phyloP scores from a whole-genome alignment of 345 rosid species.

The Erucastrum elatum region DNA sequence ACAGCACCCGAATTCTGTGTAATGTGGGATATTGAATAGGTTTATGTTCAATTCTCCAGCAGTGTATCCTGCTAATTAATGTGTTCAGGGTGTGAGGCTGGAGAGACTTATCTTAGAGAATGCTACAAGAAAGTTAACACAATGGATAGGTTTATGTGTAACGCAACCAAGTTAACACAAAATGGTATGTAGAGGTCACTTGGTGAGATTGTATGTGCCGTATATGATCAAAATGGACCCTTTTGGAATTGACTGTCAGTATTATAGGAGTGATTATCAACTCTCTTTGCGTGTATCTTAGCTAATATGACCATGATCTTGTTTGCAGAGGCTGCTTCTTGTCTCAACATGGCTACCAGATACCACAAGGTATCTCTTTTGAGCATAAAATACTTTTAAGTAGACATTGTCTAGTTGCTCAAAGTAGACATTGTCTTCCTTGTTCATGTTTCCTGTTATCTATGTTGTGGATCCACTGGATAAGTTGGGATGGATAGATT shows the following conservation, averaged over 20 bases:
- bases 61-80: neutral
- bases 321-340: conserved; percentile 81
- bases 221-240: neutral
- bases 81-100: conserved; percentile 76
- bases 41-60: neutral
- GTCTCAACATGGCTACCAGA: conserved; percentile 98
- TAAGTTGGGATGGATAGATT: conserved; percentile 7
- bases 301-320: conserved; percentile 16
- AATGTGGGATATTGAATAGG: too few species aligned
- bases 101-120: conserved; percentile 61
- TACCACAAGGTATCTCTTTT: conserved; percentile 68
- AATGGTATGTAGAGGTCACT: neutral
- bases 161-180: conserved; percentile 45
- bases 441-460: conserved; percentile 1
- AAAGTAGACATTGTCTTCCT: neutral
- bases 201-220: neutral
- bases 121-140: conserved; percentile 72
- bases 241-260: neutral
- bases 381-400: conserved; percentile 3
- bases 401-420: neutral
- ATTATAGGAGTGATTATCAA: neutral
- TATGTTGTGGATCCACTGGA: conserved; percentile 6
- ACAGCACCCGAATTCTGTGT: too few species aligned
- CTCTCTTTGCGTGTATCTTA: neutral
- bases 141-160: too few species aligned